Conservation (phyloP, 164 flowering plant genomes). For the Liriodendron chinense region DNA sequence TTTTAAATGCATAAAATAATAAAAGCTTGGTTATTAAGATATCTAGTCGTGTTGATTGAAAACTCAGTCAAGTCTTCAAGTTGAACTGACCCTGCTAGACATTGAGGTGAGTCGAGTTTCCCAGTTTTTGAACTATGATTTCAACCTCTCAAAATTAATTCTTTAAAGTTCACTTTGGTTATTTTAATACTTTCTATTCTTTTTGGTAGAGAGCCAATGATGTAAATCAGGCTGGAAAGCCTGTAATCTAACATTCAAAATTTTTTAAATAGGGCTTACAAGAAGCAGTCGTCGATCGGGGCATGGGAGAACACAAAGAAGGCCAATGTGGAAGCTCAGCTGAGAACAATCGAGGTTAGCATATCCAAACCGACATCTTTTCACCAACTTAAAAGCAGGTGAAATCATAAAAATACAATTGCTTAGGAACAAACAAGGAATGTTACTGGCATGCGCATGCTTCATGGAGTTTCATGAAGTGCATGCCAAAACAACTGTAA, state of each 20-base stretch:
- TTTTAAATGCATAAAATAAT: too few relatives aligned
- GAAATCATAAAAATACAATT: neutral
- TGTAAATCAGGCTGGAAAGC: neutral
- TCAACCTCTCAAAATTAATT: neutral
- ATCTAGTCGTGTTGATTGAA: too few relatives aligned
- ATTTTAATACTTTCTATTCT: too few relatives aligned
- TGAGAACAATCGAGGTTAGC: constrained; percentile 65
- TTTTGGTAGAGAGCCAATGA: neutral
- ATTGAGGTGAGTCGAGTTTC: neutral
- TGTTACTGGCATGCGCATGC: neutral
- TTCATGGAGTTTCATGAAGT: neutral
- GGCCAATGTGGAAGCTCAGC: constrained; percentile 61
- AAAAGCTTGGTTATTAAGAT: too few relatives aligned
- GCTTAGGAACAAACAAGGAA: neutral
- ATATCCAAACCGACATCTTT: neutral
- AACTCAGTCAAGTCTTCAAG: too few relatives aligned
- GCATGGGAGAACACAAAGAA: constrained; percentile 81
- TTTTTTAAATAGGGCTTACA: constrained; percentile 53
- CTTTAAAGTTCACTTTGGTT: neutral
- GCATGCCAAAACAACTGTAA: neutral
- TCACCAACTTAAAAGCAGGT: neutral
- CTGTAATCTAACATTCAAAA: neutral
- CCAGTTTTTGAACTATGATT: neutral
- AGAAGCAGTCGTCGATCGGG: constrained; percentile 43
- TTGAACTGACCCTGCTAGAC: neutral